Evolutionary conservation across 805 yeast species (phyloP), one percentile per base, ranked within the genome.

Genomic region (Lipomyces chichibuensis): DNA sequence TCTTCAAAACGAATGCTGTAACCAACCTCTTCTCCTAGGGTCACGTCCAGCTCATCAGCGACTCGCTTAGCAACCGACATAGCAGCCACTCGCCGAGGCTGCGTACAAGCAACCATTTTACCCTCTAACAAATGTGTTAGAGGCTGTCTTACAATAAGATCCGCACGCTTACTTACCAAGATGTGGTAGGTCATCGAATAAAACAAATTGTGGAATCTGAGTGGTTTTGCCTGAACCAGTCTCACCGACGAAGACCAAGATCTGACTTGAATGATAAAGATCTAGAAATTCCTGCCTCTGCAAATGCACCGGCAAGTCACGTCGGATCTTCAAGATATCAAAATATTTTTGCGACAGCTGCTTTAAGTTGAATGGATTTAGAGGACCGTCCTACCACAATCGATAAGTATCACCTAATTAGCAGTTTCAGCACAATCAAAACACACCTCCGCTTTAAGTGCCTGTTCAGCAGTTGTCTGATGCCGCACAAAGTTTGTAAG

Each of bases 161-260:
- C 20, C 33, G 33, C 20, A 23, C 33, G 27, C 33, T 49, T 13
- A 52, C 69, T 37, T 66, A 66, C 68, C 80, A 72, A 92, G 81
- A 75, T 92, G 97, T 20, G 98, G 97, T 84, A 94, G 85, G 73
- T 93, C 98, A 77, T 95, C 98, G 74, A 86, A 92, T 60, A 88
- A 81, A 27, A 94, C 97, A 79, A 93, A 95, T 80, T 94, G 99
- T 2, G 99, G 98, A 70, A 94, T 93, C 81, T 94, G 99, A 0
- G 99, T 94, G 32, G 98, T 94, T 79, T 94, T 94, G 85, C 99
- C 99, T 37, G 97, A 92, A 81, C 99, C 99, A 4, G 99, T 94
- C 78, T 94, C 99, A 82, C 99, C 99, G 62, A 95, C 98, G 79
- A 95, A 92, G 49, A 94, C 98, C 96, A 95, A 90, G 76, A 94